Evolutionary conservation across 768 basidiomycete species (phyloP).

Genomic region (Austroboletus eburneus): DNA sequence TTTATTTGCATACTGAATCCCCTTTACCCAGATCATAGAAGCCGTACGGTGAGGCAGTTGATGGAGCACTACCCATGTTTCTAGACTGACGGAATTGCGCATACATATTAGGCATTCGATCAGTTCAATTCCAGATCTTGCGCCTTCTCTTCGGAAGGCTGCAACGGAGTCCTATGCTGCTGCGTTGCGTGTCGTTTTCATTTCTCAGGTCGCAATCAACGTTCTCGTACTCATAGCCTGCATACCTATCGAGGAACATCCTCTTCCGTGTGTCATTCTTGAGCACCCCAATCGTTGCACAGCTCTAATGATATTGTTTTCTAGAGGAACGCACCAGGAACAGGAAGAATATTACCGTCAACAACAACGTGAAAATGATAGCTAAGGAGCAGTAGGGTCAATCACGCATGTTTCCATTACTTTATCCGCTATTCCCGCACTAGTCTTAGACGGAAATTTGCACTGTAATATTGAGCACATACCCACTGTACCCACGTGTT

Average conservation of each 20-base stretch:
- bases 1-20: slow-evolving; percentile 19
- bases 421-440: slow-evolving; percentile 12
- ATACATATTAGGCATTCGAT: slow-evolving; percentile 60
- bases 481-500: slow-evolving; percentile 19
- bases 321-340: slow-evolving; percentile 59
- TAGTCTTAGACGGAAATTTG: slow-evolving; percentile 25
- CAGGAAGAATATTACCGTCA: slow-evolving; percentile 54
- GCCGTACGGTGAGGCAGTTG: slow-evolving; percentile 49
- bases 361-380: slow-evolving; percentile 25
- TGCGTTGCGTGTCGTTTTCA: slow-evolving; percentile 79
- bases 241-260: slow-evolving; percentile 73
- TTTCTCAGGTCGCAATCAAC: slow-evolving; percentile 68
- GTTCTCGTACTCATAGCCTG: slow-evolving; percentile 63
- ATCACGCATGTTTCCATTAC: slow-evolving; percentile 7
- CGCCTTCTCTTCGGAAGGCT: slow-evolving; percentile 48
- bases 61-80: slow-evolving; percentile 13
- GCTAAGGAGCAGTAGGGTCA: slow-evolving; percentile 17
- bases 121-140: slow-evolving; percentile 61
- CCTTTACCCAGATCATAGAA: slow-evolving; percentile 59
- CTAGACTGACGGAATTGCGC: slow-evolving; percentile 11
- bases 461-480: slow-evolving; percentile 27
- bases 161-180: slow-evolving; percentile 77
- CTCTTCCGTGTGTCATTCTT: slow-evolving; percentile 40
- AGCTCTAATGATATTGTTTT: slow-evolving; percentile 11
- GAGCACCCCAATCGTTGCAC: slow-evolving; percentile 9